These are phyloP conservation scores for Thamnidium elegans DNA, from an alignment of 192 early-diverging fungal species.

Conservation along the genomic window DNA sequence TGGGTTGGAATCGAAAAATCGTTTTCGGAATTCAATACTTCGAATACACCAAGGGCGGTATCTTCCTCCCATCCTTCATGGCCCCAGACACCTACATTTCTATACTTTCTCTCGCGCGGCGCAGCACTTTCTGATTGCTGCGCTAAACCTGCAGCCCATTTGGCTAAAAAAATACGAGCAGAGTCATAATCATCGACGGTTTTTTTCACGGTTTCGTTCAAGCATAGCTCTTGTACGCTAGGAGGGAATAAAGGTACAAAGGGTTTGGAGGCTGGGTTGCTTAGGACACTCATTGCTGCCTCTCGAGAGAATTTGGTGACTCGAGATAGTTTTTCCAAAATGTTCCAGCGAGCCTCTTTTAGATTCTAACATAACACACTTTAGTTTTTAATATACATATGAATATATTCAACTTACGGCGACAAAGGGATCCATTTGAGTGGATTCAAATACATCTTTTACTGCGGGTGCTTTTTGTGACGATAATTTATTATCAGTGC, in stretches of 20 bases:
- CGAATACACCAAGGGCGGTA: conserved; percentile 42
- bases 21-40: conserved; percentile 42
- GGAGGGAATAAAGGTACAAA: conserved; percentile 51
- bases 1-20: conserved; percentile 46
- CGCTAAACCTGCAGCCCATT: conserved; percentile 67
- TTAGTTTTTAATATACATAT: not conserved
- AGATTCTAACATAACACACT: conserved; percentile 39
- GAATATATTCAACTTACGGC: conserved; percentile 30
- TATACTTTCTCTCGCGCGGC: conserved; percentile 24
- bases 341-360: conserved; percentile 71
- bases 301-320: conserved; percentile 71
- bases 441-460: conserved; percentile 27
- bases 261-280: conserved; percentile 52
- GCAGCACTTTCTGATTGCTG: conserved; percentile 27
- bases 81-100: conserved; percentile 37
- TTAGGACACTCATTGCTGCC: conserved; percentile 50
- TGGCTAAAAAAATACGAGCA: conserved; percentile 72
- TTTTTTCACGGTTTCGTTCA: conserved; percentile 54
- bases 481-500: too few species aligned
- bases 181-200: conserved; percentile 78
- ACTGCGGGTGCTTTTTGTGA: not conserved
- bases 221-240: conserved; percentile 49
- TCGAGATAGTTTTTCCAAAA: conserved; percentile 73
- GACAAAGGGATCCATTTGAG: conserved; percentile 37
- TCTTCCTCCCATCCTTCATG: conserved; percentile 40